Evolutionary conservation across 2,329 filamentous ascomycete genomes (phyloP), one percentile per base, ranked within the genome.

Genomic region (Paecilomyces sp.): DNA sequence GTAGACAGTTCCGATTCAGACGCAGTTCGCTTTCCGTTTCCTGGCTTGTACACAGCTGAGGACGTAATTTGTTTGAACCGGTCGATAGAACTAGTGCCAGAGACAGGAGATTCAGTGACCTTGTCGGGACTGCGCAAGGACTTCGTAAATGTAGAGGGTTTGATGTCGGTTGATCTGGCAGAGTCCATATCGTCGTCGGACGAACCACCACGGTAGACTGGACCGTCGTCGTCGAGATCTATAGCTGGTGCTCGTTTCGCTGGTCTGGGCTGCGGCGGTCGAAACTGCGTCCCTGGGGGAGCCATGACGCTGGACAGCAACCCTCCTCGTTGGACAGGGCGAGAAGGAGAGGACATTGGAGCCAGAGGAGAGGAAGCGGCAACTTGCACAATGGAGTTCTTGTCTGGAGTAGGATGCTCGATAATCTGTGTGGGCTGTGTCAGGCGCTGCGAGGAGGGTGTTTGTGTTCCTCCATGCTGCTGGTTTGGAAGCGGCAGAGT

Each of bases 281-380:
- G 83, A 68, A 89, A 93, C 9, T 81, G 74, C 0, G 91, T 95
- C 6, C 91, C 89, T 54, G 86, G 83, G 30, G 91, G 90, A 36
- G 90, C 89, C 79, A 95, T 88, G 53, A 85, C 76, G 62, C 80
- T 86, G 24, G 82, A 84, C 52, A 88, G 68, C 33, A 80, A 72
- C 53, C 78, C 78, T 67, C 71, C 71, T 65, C 70, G 67, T 66
- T 69, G 66, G 54, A 58, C 64, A 61, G 66, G 69, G 58, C 71
- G 71, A 36, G 75, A 72, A n/a, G 76, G 73, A 36, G 78, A 72
- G 25, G 73, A 69, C 13, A 76, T 71, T n/a, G 78, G 74, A 61
- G 83, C 83, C 60, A 87, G 81, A 1, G 92, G 92, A 0, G 93
- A 97, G 2, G 92, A 97, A n/a, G 91, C 90, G 31, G 88, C 87